Percentiles rank a stretch among this genome's conserved stretches.
These are phyloP conservation scores for Yamadazyma blattariae DNA, from an alignment of 1,139 yeast species.

Conservation along the genomic window DNA sequence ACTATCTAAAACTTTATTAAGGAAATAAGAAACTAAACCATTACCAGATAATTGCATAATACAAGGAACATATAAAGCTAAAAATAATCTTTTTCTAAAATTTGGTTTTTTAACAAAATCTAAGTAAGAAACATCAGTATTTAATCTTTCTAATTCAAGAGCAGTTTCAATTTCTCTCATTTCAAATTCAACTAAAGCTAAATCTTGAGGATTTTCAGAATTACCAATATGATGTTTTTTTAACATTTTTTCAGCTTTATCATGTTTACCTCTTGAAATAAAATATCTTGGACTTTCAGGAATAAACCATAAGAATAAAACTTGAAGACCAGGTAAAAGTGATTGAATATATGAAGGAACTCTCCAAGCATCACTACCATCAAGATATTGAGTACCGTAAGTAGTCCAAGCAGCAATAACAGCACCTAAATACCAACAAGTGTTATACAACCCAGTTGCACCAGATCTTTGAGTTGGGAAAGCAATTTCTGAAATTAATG, in stretches of 20 bases:
- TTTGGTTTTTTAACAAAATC: constrained; percentile 34
- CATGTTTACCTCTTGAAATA: constrained; percentile 34
- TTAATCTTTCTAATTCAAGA: constrained; percentile 30
- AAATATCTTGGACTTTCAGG: constrained; percentile 51
- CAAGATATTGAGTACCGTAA: constrained; percentile 38
- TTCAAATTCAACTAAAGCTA: constrained; percentile 41
- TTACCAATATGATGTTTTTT: constrained; percentile 40
- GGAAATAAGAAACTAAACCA: constrained; percentile 51
- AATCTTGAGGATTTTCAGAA: constrained; percentile 25
- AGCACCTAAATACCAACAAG: constrained; percentile 53
- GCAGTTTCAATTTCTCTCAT: constrained; percentile 43
- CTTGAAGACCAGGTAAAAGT: constrained; percentile 27
- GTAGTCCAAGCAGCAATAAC: constrained; percentile 54
- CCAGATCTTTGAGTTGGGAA: constrained; percentile 49
- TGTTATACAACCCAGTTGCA: constrained; percentile 46
- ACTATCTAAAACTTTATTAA: constrained; percentile 44
- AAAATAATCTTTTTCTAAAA: constrained; percentile 45
- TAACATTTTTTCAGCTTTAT: constrained; percentile 39
- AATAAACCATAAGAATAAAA: constrained; percentile 27
- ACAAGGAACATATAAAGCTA: constrained; percentile 29
- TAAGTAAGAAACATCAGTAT: constrained; percentile 24
- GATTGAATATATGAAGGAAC: constrained; percentile 48
- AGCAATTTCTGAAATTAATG: constrained; percentile 36
- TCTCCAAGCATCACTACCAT: constrained; percentile 30
- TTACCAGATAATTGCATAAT: constrained; percentile 52